Evolutionary conservation across 1,139 yeast species (phyloP), one percentile per base, ranked within the genome.

Genomic region (Hemisphaericaspora lyxosophila): DNA sequence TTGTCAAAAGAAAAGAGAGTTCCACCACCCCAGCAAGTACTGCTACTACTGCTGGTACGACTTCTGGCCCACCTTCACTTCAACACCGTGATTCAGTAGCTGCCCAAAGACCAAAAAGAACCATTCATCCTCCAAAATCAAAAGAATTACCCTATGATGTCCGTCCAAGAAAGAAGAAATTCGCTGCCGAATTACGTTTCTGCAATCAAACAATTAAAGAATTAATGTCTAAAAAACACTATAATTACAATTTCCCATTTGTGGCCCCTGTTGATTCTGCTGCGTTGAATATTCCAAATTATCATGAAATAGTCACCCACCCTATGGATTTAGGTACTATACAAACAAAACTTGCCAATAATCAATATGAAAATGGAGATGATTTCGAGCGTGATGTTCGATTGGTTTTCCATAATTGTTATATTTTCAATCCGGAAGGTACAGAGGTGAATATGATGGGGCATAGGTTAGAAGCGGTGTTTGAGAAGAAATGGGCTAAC

Each of bases 311-410:
- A 42, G 82, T 92, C 43, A 88, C 87, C 61, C 78, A 81, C 50
- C 98, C 99, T 42, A 94, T 92, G 98, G 99, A 92, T 64, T 73
- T 92, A 51, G 81, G 94, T 31, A 89, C 97, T 0, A 76, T 92
- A 42, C 84, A 82, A 52, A 74, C 80, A 37, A 92, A 89, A 61
- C 70, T 88, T 50, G 80, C 82, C 45, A 87, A 87, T 59, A 89
- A 90, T 62, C 86, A 85, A 52, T 92, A 92, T 59, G 94, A 86
- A 57, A 82, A 82, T 44, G 94, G 90, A 9, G 95, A 86, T 43
- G 90, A 87, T 44, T 89, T 92, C 56, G 96, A 85, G 55, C 67
- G 65, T 26, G 98, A 92, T 57, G 78, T 92, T 17, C 75, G 88
- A 41, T 73, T 89, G 43, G 86, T 92, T 48, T 89, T 92, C 66